Evolutionary conservation across 306 rosid genomes (phyloP).

Genomic region (Citrullus colocynthis): DNA sequence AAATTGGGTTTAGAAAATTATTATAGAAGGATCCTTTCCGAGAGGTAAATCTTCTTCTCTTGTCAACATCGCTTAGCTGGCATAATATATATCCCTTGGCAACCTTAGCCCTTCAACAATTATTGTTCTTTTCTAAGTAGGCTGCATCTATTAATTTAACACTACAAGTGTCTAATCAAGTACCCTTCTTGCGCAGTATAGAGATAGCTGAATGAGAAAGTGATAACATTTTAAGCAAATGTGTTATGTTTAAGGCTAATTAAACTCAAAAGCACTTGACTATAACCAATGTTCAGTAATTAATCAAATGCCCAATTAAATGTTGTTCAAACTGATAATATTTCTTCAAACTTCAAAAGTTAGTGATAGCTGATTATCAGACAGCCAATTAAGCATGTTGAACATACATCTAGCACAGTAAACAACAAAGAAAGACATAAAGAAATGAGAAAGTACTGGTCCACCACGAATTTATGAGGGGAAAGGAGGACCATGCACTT

Average conservation of each 20-base stretch:
- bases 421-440: conserved; percentile 6
- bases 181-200: not conserved
- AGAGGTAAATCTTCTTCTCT: conserved; percentile 5
- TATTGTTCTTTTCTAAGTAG: conserved; percentile 1
- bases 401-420: not conserved
- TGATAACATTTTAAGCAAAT: not conserved
- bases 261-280: not conserved
- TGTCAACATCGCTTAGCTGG: conserved; percentile 10
- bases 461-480: conserved; percentile 7
- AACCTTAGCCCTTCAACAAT: conserved; percentile 9
- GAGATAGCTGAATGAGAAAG: not conserved
- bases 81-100: conserved; percentile 1
- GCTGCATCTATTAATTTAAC: not conserved
- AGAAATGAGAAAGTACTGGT: not conserved
- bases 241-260: not conserved
- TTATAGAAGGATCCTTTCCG: not conserved
- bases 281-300: not conserved
- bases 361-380: conserved; percentile 6
- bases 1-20: not conserved
- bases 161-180: not conserved
- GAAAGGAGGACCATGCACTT: conserved; percentile 9
- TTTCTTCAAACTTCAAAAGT: not conserved
- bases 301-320: not conserved
- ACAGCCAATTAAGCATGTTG: not conserved
- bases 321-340: not conserved